Evolutionary conservation across 495 filamentous ascomycete species (phyloP).

Genomic region (Aspergillus sclerotioniger): DNA sequence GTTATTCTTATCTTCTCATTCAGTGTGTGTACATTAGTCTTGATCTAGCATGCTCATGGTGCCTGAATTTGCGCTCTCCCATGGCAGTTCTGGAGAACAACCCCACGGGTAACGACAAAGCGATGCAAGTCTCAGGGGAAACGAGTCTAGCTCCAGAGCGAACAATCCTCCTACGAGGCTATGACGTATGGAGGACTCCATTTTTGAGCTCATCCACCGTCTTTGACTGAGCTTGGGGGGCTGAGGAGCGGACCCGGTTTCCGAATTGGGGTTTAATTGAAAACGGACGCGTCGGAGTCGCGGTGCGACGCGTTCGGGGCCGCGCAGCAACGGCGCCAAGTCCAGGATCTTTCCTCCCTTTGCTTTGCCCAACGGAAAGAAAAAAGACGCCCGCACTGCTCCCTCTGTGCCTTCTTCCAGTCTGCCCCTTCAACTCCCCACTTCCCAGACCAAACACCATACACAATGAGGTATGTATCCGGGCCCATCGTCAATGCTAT

Average conservation of each 20-base stretch:
- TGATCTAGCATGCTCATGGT: too few relatives aligned
- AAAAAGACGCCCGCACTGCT: conserved; percentile 18
- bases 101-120: too few relatives aligned
- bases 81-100: too few relatives aligned
- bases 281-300: conserved; percentile 27
- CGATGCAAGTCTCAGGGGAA: too few relatives aligned
- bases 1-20: too few relatives aligned
- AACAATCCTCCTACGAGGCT: neutral
- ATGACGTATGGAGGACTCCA: neutral
- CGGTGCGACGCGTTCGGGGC: conserved; percentile 27
- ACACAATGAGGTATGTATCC: conserved; percentile 41
- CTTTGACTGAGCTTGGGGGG: neutral
- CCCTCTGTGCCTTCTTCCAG: conserved; percentile 7
- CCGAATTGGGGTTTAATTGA: conserved; percentile 37
- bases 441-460: conserved; percentile 10
- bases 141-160: neutral
- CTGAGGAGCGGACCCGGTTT: conserved; percentile 1
- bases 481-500: neutral
- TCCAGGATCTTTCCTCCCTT: conserved; percentile 20
- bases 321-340: conserved; percentile 21
- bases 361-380: conserved; percentile 21
- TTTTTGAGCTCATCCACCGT: neutral
- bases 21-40: too few relatives aligned
- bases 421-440: conserved; percentile 8
- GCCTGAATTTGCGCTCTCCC: too few relatives aligned